Percentiles rank a stretch among this genome's conserved stretches.
Evolutionary conservation across 768 basidiomycete species (phyloP).

Genomic region (Boletus reticulatus): DNA sequence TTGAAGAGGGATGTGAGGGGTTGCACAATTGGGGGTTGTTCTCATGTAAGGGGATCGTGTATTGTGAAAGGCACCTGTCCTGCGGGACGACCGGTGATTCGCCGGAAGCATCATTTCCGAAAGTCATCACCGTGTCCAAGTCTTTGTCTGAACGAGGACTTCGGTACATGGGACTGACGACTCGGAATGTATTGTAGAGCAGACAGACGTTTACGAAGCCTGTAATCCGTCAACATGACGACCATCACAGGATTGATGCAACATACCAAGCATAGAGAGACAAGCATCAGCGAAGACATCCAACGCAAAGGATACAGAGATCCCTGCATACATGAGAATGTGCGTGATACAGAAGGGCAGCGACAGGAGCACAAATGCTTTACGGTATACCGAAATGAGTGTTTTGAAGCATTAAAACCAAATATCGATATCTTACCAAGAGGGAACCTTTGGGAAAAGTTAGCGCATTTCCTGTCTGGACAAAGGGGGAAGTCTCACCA

Average conservation of each 20-base stretch:
- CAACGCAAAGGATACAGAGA: slow-evolving; percentile 42
- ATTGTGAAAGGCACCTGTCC: background rate
- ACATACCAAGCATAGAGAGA: slow-evolving; percentile 55
- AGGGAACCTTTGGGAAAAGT: slow-evolving; percentile 47
- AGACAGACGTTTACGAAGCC: slow-evolving; percentile 64
- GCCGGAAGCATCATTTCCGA: slow-evolving; percentile 22
- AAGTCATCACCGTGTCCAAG: slow-evolving; percentile 17
- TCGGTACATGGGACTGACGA: slow-evolving; percentile 54
- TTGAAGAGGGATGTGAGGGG: background rate
- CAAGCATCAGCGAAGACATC: slow-evolving; percentile 51
- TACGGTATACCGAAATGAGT: slow-evolving; percentile 5
- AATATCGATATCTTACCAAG: slow-evolving; percentile 42
- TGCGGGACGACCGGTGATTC: slow-evolving; percentile 19
- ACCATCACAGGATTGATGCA: background rate
- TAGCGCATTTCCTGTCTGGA: slow-evolving; percentile 2
- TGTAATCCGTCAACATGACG: slow-evolving; percentile 26
- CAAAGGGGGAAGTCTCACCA: slow-evolving; percentile 45
- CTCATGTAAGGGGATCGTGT: background rate
- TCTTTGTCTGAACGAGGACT: slow-evolving; percentile 9
- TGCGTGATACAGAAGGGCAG: slow-evolving; percentile 57
- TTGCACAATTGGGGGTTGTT: background rate
- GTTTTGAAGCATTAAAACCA: background rate
- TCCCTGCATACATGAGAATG: slow-evolving; percentile 48
- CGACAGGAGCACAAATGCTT: slow-evolving; percentile 59
- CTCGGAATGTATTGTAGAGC: slow-evolving; percentile 67